A percentile compares a stretch with the other conserved stretches of the same genome.
phyloP scores from a whole-genome alignment of 306 rosid genomes.

The Lablab purpureus region DNA sequence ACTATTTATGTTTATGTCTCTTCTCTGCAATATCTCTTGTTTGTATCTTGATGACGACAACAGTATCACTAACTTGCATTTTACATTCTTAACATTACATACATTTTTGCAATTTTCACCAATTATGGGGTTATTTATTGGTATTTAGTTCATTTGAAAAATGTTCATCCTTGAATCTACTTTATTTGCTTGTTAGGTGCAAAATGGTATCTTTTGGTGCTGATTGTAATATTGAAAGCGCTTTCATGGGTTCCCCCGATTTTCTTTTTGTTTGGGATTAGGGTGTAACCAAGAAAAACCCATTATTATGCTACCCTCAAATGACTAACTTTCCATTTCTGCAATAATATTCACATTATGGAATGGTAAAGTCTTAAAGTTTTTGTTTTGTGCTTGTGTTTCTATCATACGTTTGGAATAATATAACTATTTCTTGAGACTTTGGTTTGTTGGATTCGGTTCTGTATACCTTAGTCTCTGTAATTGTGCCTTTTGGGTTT shows the following conservation, averaged over 20 bases:
- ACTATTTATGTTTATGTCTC: not conserved
- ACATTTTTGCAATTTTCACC: not conserved
- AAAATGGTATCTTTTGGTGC: not conserved
- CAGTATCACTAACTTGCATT: not conserved
- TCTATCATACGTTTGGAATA: not conserved
- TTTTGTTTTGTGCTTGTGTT: not conserved
- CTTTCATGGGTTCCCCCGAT: constrained; percentile 2
- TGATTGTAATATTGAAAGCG: not conserved
- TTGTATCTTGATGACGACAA: not conserved
- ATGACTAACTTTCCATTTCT: constrained; percentile 12
- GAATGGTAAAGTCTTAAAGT: not conserved
- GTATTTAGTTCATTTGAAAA: constrained; percentile 9
- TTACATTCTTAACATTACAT: not conserved
- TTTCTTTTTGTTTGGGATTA: not conserved
- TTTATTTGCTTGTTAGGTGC: not conserved
- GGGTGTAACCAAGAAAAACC: constrained; percentile 4
- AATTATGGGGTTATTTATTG: not conserved
- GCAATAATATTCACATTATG: constrained; percentile 27
- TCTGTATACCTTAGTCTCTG: not conserved
- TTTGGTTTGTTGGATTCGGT: constrained; percentile 36
- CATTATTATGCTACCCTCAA: constrained; percentile 1
- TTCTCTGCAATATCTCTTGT: not conserved
- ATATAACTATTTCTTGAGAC: not conserved
- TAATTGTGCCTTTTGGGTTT: not conserved
- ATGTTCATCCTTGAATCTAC: not conserved